These are phyloP conservation scores for Boletus rubroflammeus DNA, from an alignment of 768 basidiomycete genomes.

Conservation along the genomic window DNA sequence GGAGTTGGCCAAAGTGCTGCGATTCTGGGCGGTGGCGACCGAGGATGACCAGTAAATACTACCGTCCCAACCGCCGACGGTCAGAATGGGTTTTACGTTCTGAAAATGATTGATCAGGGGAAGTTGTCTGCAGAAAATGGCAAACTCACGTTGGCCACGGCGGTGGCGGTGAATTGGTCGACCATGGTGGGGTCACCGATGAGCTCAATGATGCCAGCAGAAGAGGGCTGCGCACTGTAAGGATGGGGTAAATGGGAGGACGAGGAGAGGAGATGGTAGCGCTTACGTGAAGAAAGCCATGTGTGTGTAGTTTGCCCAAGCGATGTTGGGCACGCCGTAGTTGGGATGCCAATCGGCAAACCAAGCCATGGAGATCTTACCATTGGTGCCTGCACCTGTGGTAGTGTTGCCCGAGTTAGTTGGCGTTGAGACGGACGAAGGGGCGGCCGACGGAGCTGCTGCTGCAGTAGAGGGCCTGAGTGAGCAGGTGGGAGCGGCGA, in stretches of 20 bases:
- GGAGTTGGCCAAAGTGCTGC: slow-evolving; percentile 55
- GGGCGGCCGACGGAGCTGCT: slow-evolving; percentile 1
- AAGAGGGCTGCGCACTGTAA: slow-evolving; percentile 23
- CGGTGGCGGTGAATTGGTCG: slow-evolving; percentile 24
- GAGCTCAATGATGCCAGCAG: slow-evolving; percentile 11
- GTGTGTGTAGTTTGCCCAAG: slow-evolving; percentile 66
- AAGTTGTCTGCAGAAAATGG: too few relatives aligned
- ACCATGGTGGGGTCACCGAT: slow-evolving; percentile 3
- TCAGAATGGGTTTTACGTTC: slow-evolving; percentile 55
- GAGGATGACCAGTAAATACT: slow-evolving; percentile 58
- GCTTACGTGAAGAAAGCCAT: slow-evolving; percentile 61
- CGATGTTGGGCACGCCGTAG: slow-evolving; percentile 47
- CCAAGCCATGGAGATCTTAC: slow-evolving; percentile 56
- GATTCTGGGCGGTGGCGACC: slow-evolving; percentile 51
- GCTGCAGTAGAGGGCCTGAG: slow-evolving; percentile 7
- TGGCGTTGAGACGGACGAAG: neutral
- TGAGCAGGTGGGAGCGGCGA: slow-evolving; percentile 29
- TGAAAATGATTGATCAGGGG: slow-evolving; percentile 18
- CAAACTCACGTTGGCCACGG: slow-evolving; percentile 23
- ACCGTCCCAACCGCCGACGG: slow-evolving; percentile 68
- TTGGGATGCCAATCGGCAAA: slow-evolving; percentile 64
- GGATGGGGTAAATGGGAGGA: neutral
- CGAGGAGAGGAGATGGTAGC: neutral
- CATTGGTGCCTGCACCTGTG: slow-evolving; percentile 23
- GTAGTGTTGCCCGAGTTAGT: slow-evolving; percentile 13